phyloP scores from a whole-genome alignment of 2,329 filamentous ascomycete genomes.

The Trichoderma sp. region DNA sequence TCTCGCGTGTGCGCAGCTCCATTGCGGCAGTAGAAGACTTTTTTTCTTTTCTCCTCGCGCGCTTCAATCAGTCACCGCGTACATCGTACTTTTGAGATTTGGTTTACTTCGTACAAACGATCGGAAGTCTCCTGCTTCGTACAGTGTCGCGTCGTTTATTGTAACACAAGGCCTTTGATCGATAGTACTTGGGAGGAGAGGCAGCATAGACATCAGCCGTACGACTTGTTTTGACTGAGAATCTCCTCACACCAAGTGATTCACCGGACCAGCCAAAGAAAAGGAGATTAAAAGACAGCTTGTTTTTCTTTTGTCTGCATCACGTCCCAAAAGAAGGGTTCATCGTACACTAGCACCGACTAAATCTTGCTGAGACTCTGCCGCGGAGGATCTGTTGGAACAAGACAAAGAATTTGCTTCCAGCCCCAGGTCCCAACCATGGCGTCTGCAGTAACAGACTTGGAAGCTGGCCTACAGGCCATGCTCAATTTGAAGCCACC shows the following conservation, averaged over 20 bases:
- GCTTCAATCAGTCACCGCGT: conserved; percentile 19
- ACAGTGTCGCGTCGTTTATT: conserved; percentile 22
- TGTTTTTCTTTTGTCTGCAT: conserved; percentile 5
- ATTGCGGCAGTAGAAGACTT: conserved; percentile 28
- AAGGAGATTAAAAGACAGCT: not conserved
- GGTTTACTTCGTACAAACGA: conserved; percentile 25
- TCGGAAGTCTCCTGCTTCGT: conserved; percentile 13
- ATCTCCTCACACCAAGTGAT: conserved; percentile 23
- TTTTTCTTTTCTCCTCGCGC: conserved; percentile 22
- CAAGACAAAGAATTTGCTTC: conserved; percentile 1
- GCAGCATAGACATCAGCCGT: conserved; percentile 19
- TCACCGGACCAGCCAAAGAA: conserved; percentile 9
- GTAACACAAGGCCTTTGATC: conserved; percentile 22
- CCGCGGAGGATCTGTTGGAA: conserved; percentile 1
- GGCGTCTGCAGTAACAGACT: conserved; percentile 84
- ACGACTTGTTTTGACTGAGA: conserved; percentile 17
- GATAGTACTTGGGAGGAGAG: conserved; percentile 17
- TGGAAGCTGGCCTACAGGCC: conserved; percentile 87
- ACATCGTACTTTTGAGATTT: conserved; percentile 25
- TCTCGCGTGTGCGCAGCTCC: conserved; percentile 22
- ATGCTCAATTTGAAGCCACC: conserved; percentile 91
- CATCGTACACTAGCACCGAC: conserved; percentile 13
- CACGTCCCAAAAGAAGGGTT: not conserved
- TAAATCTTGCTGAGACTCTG: not conserved
- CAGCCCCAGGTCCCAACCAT: conserved; percentile 56